A percentile compares a stretch with the other conserved stretches of the same genome.
These are phyloP conservation scores for Talaromyces amestolkiae DNA, from an alignment of 2,329 filamentous ascomycete genomes.

Conservation along the genomic window DNA sequence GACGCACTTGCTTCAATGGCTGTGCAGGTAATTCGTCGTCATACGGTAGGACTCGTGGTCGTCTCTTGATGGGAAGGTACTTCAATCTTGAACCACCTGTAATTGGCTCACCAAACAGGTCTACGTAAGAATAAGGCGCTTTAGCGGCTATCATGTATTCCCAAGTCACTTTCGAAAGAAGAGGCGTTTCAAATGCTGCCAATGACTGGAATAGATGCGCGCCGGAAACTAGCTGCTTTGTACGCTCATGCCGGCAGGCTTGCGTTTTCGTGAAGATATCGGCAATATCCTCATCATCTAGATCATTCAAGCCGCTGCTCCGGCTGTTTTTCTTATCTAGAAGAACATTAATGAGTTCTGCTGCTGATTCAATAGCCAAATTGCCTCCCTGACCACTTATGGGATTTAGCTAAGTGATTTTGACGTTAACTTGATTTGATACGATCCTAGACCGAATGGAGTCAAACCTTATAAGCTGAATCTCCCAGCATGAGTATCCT, in stretches of 20 bases:
- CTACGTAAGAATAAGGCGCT: background rate
- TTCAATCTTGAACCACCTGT: background rate
- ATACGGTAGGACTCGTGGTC: background rate
- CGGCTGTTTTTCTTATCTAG: background rate
- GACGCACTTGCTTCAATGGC: background rate
- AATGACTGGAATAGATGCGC: background rate
- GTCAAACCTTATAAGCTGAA: background rate
- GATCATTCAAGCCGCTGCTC: background rate
- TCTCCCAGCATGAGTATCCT: background rate
- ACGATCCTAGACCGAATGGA: background rate
- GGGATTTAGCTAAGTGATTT: background rate
- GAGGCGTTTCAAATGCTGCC: background rate
- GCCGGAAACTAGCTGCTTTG: background rate
- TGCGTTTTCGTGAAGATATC: background rate
- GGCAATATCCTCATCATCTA: background rate
- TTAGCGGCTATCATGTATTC: background rate
- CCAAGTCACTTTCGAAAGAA: background rate
- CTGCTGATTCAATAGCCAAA: background rate
- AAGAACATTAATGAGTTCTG: background rate
- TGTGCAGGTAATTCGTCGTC: background rate
- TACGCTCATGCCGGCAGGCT: background rate
- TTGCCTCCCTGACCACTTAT: background rate
- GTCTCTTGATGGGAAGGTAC: background rate
- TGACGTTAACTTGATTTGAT: background rate
- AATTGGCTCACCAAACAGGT: background rate